Evolutionary conservation across 768 basidiomycete species (phyloP).

Genomic region (Clitopilus hobsonii): DNA sequence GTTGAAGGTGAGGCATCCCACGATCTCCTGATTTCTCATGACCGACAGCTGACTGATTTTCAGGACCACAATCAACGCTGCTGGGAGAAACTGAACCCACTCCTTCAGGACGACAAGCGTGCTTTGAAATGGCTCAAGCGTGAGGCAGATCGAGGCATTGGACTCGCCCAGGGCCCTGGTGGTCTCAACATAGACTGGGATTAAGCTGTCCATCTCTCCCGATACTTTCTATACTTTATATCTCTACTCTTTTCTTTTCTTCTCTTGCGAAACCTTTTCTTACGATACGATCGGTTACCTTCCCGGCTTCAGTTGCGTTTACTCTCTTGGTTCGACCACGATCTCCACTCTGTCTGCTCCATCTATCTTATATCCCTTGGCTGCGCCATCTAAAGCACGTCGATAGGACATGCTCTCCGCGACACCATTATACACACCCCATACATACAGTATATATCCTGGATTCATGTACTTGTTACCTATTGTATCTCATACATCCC

Average conservation of each 20-base stretch:
- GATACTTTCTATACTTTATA: neutral
- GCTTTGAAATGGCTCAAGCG: slow-evolving; percentile 78
- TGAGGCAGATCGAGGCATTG: slow-evolving; percentile 72
- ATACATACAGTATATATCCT: neutral
- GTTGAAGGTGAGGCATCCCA: slow-evolving; percentile 55
- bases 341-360: too few species aligned
- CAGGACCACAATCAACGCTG: slow-evolving; percentile 78
- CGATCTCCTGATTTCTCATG: slow-evolving; percentile 2
- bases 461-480: neutral
- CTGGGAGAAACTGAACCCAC: slow-evolving; percentile 56
- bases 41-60: neutral
- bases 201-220: slow-evolving; percentile 28
- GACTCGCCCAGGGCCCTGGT: slow-evolving; percentile 62
- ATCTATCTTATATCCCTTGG: neutral
- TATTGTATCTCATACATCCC: neutral
- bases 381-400: neutral
- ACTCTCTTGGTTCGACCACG: neutral
- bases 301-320: neutral
- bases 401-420: neutral
- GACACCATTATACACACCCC: neutral
- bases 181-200: slow-evolving; percentile 81
- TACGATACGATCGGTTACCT: neutral
- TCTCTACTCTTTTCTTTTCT: neutral
- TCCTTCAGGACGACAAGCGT: slow-evolving; percentile 72
- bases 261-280: neutral